phyloP scores from a whole-genome alignment of 2,329 filamentous ascomycete genomes.

The Neofusicoccum sp. region DNA sequence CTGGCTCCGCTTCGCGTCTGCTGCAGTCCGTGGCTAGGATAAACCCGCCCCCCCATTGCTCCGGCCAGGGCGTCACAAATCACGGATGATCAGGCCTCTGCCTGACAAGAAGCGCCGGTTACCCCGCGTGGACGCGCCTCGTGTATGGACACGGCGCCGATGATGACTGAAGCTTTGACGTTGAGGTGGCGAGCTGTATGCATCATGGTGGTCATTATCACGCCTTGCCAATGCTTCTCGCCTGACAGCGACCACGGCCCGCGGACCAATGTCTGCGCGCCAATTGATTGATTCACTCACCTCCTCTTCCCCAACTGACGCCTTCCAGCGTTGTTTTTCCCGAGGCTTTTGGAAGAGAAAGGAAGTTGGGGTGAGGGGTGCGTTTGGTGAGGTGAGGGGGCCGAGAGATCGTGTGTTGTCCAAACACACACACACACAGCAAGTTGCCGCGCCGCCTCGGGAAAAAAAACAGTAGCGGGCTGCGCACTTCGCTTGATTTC shows the following conservation, averaged over 20 bases:
- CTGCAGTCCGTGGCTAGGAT: conserved; percentile 34
- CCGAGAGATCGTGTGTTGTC: no score
- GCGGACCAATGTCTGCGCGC: background rate
- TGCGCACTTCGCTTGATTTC: background rate
- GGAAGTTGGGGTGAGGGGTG: background rate
- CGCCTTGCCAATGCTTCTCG: conserved; percentile 20
- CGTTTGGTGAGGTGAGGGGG: no score
- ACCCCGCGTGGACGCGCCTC: conserved; percentile 31
- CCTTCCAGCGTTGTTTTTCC: background rate
- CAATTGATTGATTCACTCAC: background rate
- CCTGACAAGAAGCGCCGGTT: conserved; percentile 39
- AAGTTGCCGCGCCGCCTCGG: background rate
- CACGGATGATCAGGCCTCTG: conserved; percentile 28
- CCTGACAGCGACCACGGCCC: background rate
- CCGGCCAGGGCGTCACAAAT: conserved; percentile 19
- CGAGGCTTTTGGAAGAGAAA: background rate
- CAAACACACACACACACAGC: no score
- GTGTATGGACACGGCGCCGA: conserved; percentile 28
- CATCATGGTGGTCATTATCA: conserved; percentile 32
- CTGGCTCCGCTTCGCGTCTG: conserved; percentile 32
- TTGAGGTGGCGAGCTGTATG: conserved; percentile 38
- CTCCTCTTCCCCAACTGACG: background rate
- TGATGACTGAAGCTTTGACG: conserved; percentile 28
- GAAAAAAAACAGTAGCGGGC: background rate
- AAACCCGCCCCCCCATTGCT: conserved; percentile 32